These are phyloP conservation scores for Conringia planisiliqua DNA, from an alignment of 345 rosid genomes.

Conservation along the genomic window DNA sequence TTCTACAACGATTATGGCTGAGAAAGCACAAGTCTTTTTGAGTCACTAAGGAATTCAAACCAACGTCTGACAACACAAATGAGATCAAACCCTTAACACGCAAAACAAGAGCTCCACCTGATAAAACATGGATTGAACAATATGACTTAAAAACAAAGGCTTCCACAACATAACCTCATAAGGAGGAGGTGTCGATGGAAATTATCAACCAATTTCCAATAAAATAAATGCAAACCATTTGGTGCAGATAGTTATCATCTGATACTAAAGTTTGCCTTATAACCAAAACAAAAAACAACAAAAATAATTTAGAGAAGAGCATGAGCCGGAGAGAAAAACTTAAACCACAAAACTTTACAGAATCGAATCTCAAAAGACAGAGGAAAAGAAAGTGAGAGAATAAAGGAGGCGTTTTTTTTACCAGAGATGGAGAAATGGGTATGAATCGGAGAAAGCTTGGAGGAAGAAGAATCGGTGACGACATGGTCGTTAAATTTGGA, in stretches of 20 bases:
- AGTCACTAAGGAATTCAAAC: no score
- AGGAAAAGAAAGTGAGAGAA: neutral
- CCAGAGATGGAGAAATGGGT: constrained; percentile 44
- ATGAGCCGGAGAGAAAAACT: neutral
- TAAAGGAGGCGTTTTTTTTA: neutral
- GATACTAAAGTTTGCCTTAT: neutral
- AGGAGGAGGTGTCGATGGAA: neutral
- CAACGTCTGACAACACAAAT: neutral
- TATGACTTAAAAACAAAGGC: neutral
- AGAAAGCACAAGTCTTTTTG: neutral
- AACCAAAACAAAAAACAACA: neutral
- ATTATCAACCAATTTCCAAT: neutral
- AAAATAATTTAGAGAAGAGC: neutral
- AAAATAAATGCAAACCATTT: neutral
- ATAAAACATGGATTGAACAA: neutral
- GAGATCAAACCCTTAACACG: neutral
- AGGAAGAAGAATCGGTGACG: constrained; percentile 15
- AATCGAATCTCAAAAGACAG: neutral
- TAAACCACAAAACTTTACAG: neutral
- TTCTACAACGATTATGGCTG: neutral
- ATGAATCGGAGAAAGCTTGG: constrained; percentile 26
- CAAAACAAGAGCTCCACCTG: neutral
- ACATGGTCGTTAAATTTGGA: constrained; percentile 28
- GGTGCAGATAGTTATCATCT: neutral
- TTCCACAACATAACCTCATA: no score